These are phyloP conservation scores for Colletotrichum euphorbiae DNA, from an alignment of 2,329 filamentous ascomycete genomes.

Conservation along the genomic window DNA sequence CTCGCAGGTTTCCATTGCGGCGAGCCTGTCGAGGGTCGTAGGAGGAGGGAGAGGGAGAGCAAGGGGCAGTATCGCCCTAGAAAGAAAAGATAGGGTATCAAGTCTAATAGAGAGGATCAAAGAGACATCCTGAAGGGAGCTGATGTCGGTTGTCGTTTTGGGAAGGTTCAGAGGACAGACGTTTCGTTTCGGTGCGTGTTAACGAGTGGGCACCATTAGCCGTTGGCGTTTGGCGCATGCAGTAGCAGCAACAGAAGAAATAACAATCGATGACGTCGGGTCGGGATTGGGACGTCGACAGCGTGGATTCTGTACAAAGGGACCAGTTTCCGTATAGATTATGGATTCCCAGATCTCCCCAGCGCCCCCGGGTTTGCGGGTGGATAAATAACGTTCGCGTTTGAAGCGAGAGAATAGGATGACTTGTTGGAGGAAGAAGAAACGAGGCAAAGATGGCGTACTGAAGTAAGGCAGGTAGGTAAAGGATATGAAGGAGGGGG, in stretches of 20 bases:
- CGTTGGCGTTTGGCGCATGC: too few relatives aligned
- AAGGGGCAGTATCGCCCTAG: background rate
- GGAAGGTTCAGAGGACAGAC: background rate
- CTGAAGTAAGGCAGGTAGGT: slow-evolving; percentile 14
- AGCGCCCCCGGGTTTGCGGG: slow-evolving; percentile 26
- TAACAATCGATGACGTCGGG: background rate
- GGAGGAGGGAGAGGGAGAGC: background rate
- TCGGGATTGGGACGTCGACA: background rate
- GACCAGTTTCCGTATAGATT: slow-evolving; percentile 9
- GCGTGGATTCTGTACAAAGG: slow-evolving; percentile 19
- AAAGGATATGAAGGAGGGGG: slow-evolving; percentile 26
- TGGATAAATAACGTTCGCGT: slow-evolving; percentile 21
- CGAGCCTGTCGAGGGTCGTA: background rate
- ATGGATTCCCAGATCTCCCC: slow-evolving; percentile 19
- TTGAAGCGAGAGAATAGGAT: slow-evolving; percentile 25
- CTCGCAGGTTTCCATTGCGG: slow-evolving; percentile 49
- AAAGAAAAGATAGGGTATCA: slow-evolving; percentile 19
- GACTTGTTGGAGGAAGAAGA: slow-evolving; percentile 23
- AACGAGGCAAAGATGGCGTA: slow-evolving; percentile 18
- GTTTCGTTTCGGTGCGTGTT: background rate
- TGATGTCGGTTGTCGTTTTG: slow-evolving; percentile 3
- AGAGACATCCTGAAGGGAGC: slow-evolving; percentile 30
- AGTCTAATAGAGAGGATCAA: slow-evolving; percentile 16
- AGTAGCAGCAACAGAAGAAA: slow-evolving; percentile 11
- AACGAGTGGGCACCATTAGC: slow-evolving; percentile 20